Base-by-base conservation (phyloP, 2,329 filamentous ascomycete species). In the Aureobasidium mangrovei region DNA sequence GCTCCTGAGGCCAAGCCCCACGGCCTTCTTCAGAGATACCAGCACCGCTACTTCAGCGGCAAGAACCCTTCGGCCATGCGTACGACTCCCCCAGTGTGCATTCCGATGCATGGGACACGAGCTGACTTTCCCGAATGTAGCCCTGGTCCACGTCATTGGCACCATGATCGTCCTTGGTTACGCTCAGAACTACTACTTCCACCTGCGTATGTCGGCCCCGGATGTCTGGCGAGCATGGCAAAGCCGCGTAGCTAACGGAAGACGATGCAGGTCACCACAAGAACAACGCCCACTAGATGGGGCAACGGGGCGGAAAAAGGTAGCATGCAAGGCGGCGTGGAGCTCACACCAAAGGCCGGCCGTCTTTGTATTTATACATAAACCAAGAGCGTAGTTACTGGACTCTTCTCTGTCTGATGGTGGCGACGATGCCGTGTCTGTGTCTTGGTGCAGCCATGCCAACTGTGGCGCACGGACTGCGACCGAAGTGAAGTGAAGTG, bases 151-250 rank as follows among this genome's bases (percentile, higher is more conserved):
- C 74, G 79, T 83, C 65, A 85, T 98, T 66, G 84, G 80, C 64
- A 78, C 82, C 69, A 76, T 98, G 59, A 76, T 95, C 62, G 74
- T 82, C 62, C 70, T 97, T 64, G 91, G 93, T 67, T 98, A 98
- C 75, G 87, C 86, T 66, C 89, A 97, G 78, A 91, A 95, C 79
- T 98, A 98, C 85, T 97, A 98, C 83, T 97, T 95, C 88, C 94
- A 98, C 77, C 82, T 98, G 69, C 89, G 93, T 98, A 84, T 75
- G 88, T 53, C 40, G 12, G 24, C 9, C 24, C 32, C 32, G 39
- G 83, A 54, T 55, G 47, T 24, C 8, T 24, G 52, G 36, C 51
- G 44, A 57, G 59, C 52, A 7, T 39, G 38, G 24, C 39, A 40
- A 44, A 36, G 58, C 59, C 65, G 60, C 69, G 60, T 31, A 31